A percentile compares a stretch with the other conserved stretches of the same genome.
Conservation (phyloP, 139 green algal genomes). For the Nannochloris sp. region DNA sequence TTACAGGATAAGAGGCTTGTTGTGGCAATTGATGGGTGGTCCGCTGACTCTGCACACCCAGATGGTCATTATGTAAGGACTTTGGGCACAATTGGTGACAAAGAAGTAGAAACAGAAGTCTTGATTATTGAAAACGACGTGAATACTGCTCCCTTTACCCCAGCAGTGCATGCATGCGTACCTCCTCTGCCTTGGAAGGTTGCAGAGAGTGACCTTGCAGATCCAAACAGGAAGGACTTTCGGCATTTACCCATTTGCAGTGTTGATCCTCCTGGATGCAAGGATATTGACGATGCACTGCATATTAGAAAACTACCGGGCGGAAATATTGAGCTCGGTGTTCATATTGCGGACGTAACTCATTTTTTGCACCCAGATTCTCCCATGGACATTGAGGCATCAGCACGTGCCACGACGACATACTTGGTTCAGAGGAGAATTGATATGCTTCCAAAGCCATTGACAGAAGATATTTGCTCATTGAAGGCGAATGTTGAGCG, state of each 20-base stretch:
- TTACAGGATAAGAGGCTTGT: constrained; percentile 81
- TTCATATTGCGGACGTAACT: constrained; percentile 93
- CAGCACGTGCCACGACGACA: constrained; percentile 48
- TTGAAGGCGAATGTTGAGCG: constrained; percentile 66
- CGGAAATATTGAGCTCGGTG: constrained; percentile 45
- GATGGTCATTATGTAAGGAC: constrained; percentile 72
- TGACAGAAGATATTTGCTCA: constrained; percentile 92
- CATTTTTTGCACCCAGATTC: constrained; percentile 69
- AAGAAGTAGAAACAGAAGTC: constrained; percentile 72
- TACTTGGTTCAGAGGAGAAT: constrained; percentile 85
- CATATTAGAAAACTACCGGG: constrained; percentile 45
- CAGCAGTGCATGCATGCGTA: constrained; percentile 87
- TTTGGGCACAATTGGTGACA: constrained; percentile 70
- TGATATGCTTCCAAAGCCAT: constrained; percentile 86
- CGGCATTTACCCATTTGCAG: constrained; percentile 55
- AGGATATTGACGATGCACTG: constrained; percentile 88
- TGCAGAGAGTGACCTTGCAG: constrained; percentile 33
- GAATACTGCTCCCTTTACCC: constrained; percentile 74
- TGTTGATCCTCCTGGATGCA: constrained; percentile 83
- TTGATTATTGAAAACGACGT: constrained; percentile 86
- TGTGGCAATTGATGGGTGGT: constrained; percentile 72
- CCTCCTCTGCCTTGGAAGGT: constrained; percentile 84
- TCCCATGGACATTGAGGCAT: constrained; percentile 75
- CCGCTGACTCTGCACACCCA: constrained; percentile 56
- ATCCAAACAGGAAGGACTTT: constrained; percentile 51